These are phyloP conservation scores for Volvox africanus DNA, from an alignment of 139 green algal genomes.

Conservation along the genomic window DNA sequence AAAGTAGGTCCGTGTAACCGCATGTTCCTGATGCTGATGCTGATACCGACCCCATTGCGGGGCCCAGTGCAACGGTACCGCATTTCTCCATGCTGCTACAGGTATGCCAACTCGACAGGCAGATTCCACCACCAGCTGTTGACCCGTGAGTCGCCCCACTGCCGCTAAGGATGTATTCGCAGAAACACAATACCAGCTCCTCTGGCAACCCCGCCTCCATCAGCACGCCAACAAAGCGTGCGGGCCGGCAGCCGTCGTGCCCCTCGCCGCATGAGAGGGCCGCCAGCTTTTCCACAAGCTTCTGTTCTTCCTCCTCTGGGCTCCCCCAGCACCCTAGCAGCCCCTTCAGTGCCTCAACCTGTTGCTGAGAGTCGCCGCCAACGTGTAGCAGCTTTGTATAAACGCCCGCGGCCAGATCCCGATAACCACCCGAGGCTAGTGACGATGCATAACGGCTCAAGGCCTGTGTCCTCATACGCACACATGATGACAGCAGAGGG, in stretches of 20 bases:
- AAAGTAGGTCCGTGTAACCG: conserved; percentile 25
- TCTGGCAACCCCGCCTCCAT: conserved; percentile 14
- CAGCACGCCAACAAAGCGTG: conserved; percentile 32
- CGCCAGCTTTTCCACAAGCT: conserved; percentile 32
- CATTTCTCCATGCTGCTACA: conserved; percentile 10
- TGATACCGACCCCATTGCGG: not conserved
- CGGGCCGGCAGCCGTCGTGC: conserved; percentile 12
- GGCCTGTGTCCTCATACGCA: not conserved
- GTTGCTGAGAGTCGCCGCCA: conserved; percentile 49
- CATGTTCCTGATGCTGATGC: not conserved
- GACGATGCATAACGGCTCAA: not conserved
- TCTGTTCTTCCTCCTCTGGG: not conserved
- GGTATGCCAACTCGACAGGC: not conserved
- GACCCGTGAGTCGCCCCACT: too few relatives aligned
- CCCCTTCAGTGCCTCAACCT: conserved; percentile 64
- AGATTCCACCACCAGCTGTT: not conserved
- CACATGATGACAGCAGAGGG: too few relatives aligned
- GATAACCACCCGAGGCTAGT: not conserved
- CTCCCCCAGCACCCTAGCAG: conserved; percentile 65
- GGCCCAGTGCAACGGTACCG: not conserved
- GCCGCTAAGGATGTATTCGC: conserved; percentile 37
- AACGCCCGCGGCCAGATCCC: conserved; percentile 52
- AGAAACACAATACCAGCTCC: conserved; percentile 36
- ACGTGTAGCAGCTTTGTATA: conserved; percentile 63
- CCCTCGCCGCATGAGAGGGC: conserved; percentile 18